Conservation (phyloP, 169 alveolate genomes). For the Theileria parva region DNA sequence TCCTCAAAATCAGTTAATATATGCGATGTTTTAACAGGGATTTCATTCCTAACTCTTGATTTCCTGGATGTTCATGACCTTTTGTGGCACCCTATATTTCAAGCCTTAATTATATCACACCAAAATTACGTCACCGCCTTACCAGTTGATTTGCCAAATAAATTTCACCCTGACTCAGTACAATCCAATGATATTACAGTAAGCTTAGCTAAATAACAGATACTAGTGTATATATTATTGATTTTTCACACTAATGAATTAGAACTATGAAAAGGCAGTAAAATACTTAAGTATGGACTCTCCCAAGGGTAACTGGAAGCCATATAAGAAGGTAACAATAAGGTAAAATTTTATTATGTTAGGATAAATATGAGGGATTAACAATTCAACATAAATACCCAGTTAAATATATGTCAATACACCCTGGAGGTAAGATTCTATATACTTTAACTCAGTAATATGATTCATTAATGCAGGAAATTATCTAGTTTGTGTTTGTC, state of each 20-base stretch:
- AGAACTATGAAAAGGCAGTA: conserved; percentile 28
- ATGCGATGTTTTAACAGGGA: conserved; percentile 39
- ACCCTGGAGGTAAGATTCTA: conserved; percentile 3
- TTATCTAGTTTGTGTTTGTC: conserved; percentile 51
- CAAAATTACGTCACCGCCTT: conserved; percentile 28
- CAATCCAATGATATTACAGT: not conserved
- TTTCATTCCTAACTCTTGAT: conserved; percentile 31
- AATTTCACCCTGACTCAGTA: not conserved
- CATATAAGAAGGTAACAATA: conserved; percentile 11
- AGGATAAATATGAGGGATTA: conserved; percentile 13
- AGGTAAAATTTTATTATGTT: not conserved
- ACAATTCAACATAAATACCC: not conserved
- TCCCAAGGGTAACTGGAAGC: conserved; percentile 13
- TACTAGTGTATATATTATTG: not conserved
- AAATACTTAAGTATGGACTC: conserved; percentile 1
- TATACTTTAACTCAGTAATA: not conserved
- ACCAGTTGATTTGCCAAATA: conserved; percentile 54
- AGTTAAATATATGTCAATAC: conserved; percentile 9
- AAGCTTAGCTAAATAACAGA: not conserved
- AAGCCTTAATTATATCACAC: conserved; percentile 40
- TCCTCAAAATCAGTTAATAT: conserved; percentile 4
- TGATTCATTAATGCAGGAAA: conserved; percentile 23
- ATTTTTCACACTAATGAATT: not conserved
- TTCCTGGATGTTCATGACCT: conserved; percentile 22
- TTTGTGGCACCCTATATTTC: conserved; percentile 61